phyloP scores from a whole-genome alignment of 1,284 basidiomycete genomes.

The Schizophyllum commune region DNA sequence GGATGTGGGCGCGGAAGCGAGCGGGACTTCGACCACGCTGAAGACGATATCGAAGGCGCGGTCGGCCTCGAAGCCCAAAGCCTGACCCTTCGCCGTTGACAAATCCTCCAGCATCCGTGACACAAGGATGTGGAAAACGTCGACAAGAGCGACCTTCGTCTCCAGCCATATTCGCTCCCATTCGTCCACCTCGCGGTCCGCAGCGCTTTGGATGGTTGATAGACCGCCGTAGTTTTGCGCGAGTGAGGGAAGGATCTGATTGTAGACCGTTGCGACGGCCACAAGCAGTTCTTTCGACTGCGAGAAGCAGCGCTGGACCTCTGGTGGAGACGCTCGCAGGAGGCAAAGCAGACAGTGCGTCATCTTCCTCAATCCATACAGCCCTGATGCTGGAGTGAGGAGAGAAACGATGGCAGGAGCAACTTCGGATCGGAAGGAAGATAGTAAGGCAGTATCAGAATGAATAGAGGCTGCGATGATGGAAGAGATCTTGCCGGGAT shows the following conservation, averaged over 20 bases:
- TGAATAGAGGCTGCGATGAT: conserved; percentile 35
- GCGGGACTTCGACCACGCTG: conserved; percentile 40
- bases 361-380: conserved; percentile 59
- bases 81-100: conserved; percentile 29
- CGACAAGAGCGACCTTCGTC: conserved; percentile 64
- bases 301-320: conserved; percentile 41
- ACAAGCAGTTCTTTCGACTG: conserved; percentile 45
- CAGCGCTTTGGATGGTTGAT: conserved; percentile 21
- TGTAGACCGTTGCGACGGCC: conserved; percentile 51
- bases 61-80: conserved; percentile 41
- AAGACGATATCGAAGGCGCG: conserved; percentile 50
- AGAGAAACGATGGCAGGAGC: conserved; percentile 49
- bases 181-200: conserved; percentile 25
- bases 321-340: conserved; percentile 40
- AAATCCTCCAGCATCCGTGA: conserved; percentile 42
- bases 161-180: conserved; percentile 65
- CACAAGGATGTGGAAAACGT: conserved; percentile 55
- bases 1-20: conserved; percentile 18
- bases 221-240: conserved; percentile 57
- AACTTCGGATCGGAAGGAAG: conserved; percentile 27
- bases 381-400: conserved; percentile 38
- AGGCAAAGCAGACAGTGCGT: conserved; percentile 49
- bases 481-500: conserved; percentile 34
- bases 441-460: not conserved
- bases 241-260: conserved; percentile 42